Percentiles rank a stretch among this genome's conserved stretches.
Conservation (phyloP, 1,284 basidiomycete genomes). For the Xerocomus subilludens region DNA sequence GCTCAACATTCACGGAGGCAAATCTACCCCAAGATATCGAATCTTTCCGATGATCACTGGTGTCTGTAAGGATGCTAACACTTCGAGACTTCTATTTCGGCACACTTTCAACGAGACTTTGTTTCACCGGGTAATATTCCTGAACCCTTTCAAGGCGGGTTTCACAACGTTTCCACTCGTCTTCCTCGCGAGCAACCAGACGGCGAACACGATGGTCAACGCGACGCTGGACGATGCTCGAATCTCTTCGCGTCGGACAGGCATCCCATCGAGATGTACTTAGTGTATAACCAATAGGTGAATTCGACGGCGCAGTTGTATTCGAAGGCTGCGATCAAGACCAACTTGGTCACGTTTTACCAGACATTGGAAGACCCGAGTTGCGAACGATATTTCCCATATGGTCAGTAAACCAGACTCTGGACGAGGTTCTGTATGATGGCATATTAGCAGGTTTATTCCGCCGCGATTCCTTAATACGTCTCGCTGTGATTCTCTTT, state of each 20-base stretch:
- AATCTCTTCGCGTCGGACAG: conserved; percentile 39
- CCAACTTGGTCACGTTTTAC: conserved; percentile 44
- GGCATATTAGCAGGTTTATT: too few relatives aligned
- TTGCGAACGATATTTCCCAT: conserved; percentile 43
- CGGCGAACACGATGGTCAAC: conserved; percentile 31
- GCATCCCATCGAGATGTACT: conserved; percentile 43
- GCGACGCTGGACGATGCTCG: conserved; percentile 34
- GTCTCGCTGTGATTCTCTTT: too few relatives aligned
- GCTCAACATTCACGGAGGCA: conserved; percentile 45
- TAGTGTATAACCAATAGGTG: conserved; percentile 37
- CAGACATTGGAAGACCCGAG: conserved; percentile 30
- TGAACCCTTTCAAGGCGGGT: conserved; percentile 33
- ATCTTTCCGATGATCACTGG: not conserved
- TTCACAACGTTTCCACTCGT: conserved; percentile 43
- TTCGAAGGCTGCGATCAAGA: conserved; percentile 43
- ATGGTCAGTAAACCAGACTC: too few relatives aligned
- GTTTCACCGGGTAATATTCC: conserved; percentile 39
- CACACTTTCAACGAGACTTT: conserved; percentile 47
- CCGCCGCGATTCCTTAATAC: too few relatives aligned
- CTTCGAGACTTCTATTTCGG: conserved; percentile 49
- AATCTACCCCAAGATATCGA: not conserved
- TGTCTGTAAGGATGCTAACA: conserved; percentile 42
- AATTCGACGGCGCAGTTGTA: conserved; percentile 45
- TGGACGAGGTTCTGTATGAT: too few relatives aligned
- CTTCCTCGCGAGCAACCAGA: conserved; percentile 49